Evolutionary conservation across 345 rosid genomes (phyloP).

Genomic region (Turnera subulata): DNA sequence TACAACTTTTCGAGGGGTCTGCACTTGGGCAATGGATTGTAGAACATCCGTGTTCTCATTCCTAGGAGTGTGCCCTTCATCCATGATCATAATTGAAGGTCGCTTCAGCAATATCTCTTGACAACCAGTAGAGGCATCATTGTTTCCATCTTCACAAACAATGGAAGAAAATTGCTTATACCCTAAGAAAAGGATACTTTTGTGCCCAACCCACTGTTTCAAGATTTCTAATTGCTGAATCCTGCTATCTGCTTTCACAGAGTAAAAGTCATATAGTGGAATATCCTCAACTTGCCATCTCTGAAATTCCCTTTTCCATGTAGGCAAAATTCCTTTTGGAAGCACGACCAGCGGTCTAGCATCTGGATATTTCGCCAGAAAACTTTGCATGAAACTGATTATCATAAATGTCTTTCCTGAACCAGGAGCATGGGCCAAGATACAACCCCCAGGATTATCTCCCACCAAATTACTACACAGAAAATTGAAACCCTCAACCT

Average conservation of each 20-base stretch:
- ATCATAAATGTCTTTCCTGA: slow-evolving; percentile 94
- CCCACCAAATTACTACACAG: slow-evolving; percentile 62
- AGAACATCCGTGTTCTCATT: slow-evolving; percentile 66
- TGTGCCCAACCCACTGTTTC: slow-evolving; percentile 62
- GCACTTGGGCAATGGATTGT: slow-evolving; percentile 74
- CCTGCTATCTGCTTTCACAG: slow-evolving; percentile 63
- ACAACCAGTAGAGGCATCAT: slow-evolving; percentile 31
- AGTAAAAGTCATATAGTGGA: slow-evolving; percentile 67
- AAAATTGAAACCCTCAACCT: slow-evolving; percentile 76
- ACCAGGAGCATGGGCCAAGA: slow-evolving; percentile 96
- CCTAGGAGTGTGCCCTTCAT: slow-evolving; percentile 90
- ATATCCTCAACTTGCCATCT: slow-evolving; percentile 75
- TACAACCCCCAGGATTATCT: slow-evolving; percentile 85
- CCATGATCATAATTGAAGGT: slow-evolving; percentile 78
- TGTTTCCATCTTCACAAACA: slow-evolving; percentile 51
- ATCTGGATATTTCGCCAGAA: slow-evolving; percentile 70
- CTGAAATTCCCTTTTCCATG: slow-evolving; percentile 86
- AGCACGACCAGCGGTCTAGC: slow-evolving; percentile 81
- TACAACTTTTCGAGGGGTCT: slow-evolving; percentile 77
- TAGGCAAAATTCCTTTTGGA: slow-evolving; percentile 76
- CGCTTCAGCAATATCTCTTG: slow-evolving; percentile 60
- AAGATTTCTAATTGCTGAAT: slow-evolving; percentile 61
- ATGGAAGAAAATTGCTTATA: slow-evolving; percentile 80
- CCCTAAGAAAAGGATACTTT: slow-evolving; percentile 78
- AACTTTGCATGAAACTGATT: slow-evolving; percentile 86